A percentile compares a stretch with the other conserved stretches of the same genome.
Evolutionary conservation across 2,329 filamentous ascomycete genomes (phyloP).

Genomic region (Thielaviopsis musarum): DNA sequence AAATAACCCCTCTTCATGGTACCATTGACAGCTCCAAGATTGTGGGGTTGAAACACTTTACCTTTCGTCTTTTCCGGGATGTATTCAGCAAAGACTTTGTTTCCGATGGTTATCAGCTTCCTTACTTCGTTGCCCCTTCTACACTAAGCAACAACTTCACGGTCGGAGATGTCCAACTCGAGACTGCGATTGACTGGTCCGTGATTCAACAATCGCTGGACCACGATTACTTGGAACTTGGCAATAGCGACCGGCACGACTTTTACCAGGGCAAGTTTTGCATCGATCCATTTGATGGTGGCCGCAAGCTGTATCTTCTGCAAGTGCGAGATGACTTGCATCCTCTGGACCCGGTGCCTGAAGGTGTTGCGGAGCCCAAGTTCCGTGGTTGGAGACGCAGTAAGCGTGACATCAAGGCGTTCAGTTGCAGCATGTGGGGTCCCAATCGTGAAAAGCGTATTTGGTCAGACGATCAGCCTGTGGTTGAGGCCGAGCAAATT

Average conservation of each 20-base stretch:
- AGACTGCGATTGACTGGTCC: constrained; percentile 42
- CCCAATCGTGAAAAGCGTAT: constrained; percentile 33
- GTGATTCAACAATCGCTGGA: constrained; percentile 27
- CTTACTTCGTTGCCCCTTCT: constrained; percentile 67
- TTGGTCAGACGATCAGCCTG: constrained; percentile 58
- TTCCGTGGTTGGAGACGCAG: constrained; percentile 25
- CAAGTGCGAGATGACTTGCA: constrained; percentile 39
- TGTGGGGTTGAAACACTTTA: constrained; percentile 49
- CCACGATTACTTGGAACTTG: constrained; percentile 17
- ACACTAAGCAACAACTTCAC: constrained; percentile 15
- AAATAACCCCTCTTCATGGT: constrained; percentile 27
- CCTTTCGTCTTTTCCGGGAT: constrained; percentile 59
- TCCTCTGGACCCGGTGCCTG: constrained; percentile 48
- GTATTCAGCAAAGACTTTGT: constrained; percentile 81
- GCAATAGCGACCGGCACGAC: constrained; percentile 27
- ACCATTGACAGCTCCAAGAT: constrained; percentile 27
- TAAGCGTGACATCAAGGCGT: constrained; percentile 57
- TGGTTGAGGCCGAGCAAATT: constrained; percentile 59
- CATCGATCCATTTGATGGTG: constrained; percentile 43
- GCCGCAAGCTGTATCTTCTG: constrained; percentile 41
- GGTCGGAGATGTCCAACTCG: background rate
- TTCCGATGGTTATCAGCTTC: constrained; percentile 42
- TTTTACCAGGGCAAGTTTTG: constrained; percentile 38
- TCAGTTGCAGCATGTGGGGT: constrained; percentile 60
- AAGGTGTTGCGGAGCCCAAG: constrained; percentile 30